Percentiles rank a stretch among this genome's conserved stretches.
These are phyloP conservation scores for Aspergillus quadrilineatus DNA, from an alignment of 2,329 filamentous ascomycete species.

Conservation along the genomic window DNA sequence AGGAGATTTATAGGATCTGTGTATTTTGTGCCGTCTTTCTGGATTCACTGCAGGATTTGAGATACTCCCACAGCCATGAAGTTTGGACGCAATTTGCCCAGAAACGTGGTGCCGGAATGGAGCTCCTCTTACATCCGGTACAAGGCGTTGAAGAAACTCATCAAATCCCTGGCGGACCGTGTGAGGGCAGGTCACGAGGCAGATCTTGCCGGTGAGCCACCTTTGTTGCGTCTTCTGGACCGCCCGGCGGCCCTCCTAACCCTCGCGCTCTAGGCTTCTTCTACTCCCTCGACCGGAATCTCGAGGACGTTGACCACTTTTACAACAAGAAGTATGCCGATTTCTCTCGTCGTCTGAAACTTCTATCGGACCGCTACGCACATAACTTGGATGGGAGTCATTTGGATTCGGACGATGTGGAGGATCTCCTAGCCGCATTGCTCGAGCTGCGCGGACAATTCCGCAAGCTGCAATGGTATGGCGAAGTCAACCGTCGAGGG, in stretches of 20 bases:
- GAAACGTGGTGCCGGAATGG: slow-evolving; percentile 54
- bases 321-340: slow-evolving; percentile 96
- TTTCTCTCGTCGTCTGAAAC: slow-evolving; percentile 75
- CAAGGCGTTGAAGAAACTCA: slow-evolving; percentile 78
- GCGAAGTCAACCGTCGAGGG: slow-evolving; percentile 89
- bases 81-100: slow-evolving; percentile 50
- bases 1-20: too few species aligned
- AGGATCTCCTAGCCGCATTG: slow-evolving; percentile 86
- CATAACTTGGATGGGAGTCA: slow-evolving; percentile 66
- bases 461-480: slow-evolving; percentile 94
- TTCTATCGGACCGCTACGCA: slow-evolving; percentile 86
- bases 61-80: slow-evolving; percentile 42
- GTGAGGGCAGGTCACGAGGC: slow-evolving; percentile 70
- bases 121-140: slow-evolving; percentile 52
- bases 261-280: slow-evolving; percentile 73
- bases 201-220: slow-evolving; percentile 81
- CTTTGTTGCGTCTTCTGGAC: slow-evolving; percentile 11
- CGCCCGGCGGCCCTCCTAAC: slow-evolving; percentile 22
- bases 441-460: slow-evolving; percentile 84
- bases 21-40: not conserved
- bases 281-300: slow-evolving; percentile 91
- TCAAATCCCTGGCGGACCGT: slow-evolving; percentile 71
- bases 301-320: slow-evolving; percentile 94
- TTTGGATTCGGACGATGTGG: slow-evolving; percentile 82
- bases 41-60: slow-evolving; percentile 4